Evolutionary conservation across 163 green algal species (phyloP).

Genomic region (Chlorella variabilis): DNA sequence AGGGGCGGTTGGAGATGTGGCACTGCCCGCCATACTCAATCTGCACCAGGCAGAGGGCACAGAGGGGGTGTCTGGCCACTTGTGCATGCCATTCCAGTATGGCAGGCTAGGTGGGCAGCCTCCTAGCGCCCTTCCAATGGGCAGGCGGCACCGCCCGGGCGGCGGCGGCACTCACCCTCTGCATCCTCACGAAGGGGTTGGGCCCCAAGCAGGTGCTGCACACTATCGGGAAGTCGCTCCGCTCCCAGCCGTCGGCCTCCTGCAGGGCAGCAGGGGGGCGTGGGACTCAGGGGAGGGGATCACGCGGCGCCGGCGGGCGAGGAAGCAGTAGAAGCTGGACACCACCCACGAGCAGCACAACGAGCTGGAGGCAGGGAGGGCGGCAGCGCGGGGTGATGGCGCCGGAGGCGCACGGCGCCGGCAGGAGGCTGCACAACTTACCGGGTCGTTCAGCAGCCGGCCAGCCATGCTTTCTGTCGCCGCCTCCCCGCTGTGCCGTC

Average conservation of each 20-base stretch:
- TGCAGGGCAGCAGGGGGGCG: slow-evolving; percentile 8
- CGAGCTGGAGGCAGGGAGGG: neutral
- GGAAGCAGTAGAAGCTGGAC: no score
- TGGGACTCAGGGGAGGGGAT: no score
- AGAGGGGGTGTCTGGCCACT: neutral
- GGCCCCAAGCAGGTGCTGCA: slow-evolving; percentile 98
- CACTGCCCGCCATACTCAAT: slow-evolving; percentile 90
- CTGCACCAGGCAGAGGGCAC: slow-evolving; percentile 52
- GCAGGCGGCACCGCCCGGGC: neutral
- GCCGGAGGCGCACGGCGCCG: no score
- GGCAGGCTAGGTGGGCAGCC: no score
- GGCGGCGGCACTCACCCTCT: slow-evolving; percentile 70
- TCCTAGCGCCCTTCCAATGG: no score
- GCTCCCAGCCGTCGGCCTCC: slow-evolving; percentile 89
- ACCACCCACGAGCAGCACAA: neutral
- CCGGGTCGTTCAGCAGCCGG: slow-evolving; percentile 4
- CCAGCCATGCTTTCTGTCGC: no score
- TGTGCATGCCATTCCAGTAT: no score
- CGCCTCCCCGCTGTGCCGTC: no score
- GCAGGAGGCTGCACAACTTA: no score
- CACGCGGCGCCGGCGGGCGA: no score
- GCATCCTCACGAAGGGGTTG: slow-evolving; percentile 99
- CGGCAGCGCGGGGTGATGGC: neutral
- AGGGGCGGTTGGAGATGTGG: slow-evolving; percentile 97
- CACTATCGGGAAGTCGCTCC: slow-evolving; percentile 97